Evolutionary conservation across 352 stramenopile species (phyloP).

Genomic region (Hyaloperonospora arabidopsidis): DNA sequence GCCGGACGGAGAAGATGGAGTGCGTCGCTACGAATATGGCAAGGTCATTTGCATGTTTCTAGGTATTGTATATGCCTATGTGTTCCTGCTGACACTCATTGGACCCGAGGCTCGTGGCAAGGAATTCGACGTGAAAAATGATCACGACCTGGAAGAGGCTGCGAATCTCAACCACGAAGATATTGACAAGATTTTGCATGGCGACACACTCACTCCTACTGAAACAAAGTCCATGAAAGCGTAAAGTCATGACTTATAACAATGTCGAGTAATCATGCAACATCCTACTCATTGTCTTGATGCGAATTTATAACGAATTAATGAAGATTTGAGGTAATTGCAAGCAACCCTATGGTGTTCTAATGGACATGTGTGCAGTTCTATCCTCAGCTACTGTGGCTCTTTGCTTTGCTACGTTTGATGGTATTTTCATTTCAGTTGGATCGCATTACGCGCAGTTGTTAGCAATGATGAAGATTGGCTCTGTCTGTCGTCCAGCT

Average conservation of each 20-base stretch:
- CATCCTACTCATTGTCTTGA: too few relatives aligned
- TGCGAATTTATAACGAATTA: too few relatives aligned
- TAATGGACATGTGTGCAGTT: too few relatives aligned
- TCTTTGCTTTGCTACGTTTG: too few relatives aligned
- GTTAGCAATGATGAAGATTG: too few relatives aligned
- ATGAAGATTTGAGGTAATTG: too few relatives aligned
- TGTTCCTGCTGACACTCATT: constrained; percentile 41
- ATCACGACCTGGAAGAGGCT: constrained; percentile 31
- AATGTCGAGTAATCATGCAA: too few relatives aligned
- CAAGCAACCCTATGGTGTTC: too few relatives aligned
- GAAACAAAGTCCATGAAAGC: constrained; percentile 18
- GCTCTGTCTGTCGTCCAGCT: too few relatives aligned
- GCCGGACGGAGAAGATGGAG: constrained; percentile 19
- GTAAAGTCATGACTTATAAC: constrained; percentile 1
- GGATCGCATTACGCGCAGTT: too few relatives aligned
- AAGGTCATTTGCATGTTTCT: constrained; percentile 47
- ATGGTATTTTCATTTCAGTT: too few relatives aligned
- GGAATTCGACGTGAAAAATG: constrained; percentile 40
- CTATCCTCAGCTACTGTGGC: too few relatives aligned
- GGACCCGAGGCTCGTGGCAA: constrained; percentile 42
- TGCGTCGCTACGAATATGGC: constrained; percentile 37
- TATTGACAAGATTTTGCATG: constrained; percentile 30
- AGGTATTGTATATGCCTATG: constrained; percentile 38
- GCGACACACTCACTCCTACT: constrained; percentile 10
- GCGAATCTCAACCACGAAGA: constrained; percentile 26